Percentiles rank a stretch among this genome's conserved stretches.
Evolutionary conservation across 768 basidiomycete genomes (phyloP).

Genomic region (Auriscalpium vulgare): DNA sequence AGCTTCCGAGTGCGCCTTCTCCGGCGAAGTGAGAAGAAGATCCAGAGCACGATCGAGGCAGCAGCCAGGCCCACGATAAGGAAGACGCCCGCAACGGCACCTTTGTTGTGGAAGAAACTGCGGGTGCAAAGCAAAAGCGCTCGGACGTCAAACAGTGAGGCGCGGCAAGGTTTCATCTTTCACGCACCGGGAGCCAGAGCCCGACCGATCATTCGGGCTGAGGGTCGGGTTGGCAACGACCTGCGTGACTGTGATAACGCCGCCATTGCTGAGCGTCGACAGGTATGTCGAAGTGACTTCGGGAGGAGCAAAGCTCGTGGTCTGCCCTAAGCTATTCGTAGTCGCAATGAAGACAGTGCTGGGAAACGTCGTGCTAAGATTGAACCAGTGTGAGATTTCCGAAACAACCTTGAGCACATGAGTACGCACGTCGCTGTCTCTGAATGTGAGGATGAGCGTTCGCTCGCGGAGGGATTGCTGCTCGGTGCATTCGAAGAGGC

Average conservation of each 20-base stretch:
- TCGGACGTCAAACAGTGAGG: neutral
- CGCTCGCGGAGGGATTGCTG: neutral
- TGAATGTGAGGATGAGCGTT: neutral
- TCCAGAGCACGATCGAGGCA: conserved; percentile 59
- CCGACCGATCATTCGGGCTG: conserved; percentile 35
- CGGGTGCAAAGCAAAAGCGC: neutral
- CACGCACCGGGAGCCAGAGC: conserved; percentile 43
- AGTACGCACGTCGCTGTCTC: conserved; percentile 12
- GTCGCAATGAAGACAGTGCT: conserved; percentile 50
- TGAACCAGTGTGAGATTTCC: too few species aligned
- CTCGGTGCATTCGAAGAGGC: neutral
- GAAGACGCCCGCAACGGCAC: conserved; percentile 89
- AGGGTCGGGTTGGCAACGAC: conserved; percentile 68
- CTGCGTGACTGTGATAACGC: conserved; percentile 50
- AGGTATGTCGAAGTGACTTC: conserved; percentile 49
- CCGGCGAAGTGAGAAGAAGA: conserved; percentile 62
- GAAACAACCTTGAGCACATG: too few species aligned
- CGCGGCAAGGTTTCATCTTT: conserved; percentile 3
- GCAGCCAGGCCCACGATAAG: conserved; percentile 80
- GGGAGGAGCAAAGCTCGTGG: conserved; percentile 43
- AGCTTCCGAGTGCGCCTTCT: conserved; percentile 50
- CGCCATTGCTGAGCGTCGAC: conserved; percentile 47
- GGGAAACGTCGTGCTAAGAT: conserved; percentile 41
- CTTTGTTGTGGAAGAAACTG: conserved; percentile 84
- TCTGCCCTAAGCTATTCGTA: conserved; percentile 47